Percentiles rank a stretch among this genome's conserved stretches.
These are phyloP conservation scores for Macrolepiota dolichaula DNA, from an alignment of 768 basidiomycete species.

Conservation along the genomic window DNA sequence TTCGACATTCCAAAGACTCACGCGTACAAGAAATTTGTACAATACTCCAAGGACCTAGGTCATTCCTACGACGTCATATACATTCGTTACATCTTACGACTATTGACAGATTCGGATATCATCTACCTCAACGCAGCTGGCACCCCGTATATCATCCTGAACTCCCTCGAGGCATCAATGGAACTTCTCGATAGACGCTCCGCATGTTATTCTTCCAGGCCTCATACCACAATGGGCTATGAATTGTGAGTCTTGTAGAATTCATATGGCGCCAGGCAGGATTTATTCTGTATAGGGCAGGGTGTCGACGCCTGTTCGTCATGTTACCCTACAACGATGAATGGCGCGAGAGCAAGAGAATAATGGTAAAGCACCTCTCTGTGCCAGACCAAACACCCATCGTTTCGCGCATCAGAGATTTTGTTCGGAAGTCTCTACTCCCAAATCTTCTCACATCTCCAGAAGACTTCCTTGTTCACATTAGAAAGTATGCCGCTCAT, in stretches of 20 bases:
- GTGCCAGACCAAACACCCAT: background rate
- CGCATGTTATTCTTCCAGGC: constrained; percentile 14
- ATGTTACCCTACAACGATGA: constrained; percentile 5
- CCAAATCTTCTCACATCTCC: constrained; percentile 6
- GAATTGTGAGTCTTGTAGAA: constrained; percentile 2
- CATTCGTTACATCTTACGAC: background rate
- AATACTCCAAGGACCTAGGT: background rate
- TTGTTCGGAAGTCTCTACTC: background rate
- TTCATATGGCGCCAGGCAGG: background rate
- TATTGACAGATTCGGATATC: background rate
- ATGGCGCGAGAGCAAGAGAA: constrained; percentile 7
- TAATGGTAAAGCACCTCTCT: constrained; percentile 2
- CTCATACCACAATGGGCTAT: background rate
- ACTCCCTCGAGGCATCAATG: constrained; percentile 17
- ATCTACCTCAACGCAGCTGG: constrained; percentile 17
- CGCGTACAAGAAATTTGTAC: background rate
- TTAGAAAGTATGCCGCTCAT: constrained; percentile 9
- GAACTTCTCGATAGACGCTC: constrained; percentile 22
- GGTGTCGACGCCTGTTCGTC: background rate
- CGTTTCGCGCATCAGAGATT: background rate
- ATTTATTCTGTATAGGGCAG: background rate
- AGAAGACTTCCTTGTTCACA: background rate
- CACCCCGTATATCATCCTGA: constrained; percentile 18
- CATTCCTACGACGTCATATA: background rate
- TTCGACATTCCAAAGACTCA: constrained; percentile 35